Conservation (phyloP, 2,329 filamentous ascomycete species). For the Trichoderma breve region DNA sequence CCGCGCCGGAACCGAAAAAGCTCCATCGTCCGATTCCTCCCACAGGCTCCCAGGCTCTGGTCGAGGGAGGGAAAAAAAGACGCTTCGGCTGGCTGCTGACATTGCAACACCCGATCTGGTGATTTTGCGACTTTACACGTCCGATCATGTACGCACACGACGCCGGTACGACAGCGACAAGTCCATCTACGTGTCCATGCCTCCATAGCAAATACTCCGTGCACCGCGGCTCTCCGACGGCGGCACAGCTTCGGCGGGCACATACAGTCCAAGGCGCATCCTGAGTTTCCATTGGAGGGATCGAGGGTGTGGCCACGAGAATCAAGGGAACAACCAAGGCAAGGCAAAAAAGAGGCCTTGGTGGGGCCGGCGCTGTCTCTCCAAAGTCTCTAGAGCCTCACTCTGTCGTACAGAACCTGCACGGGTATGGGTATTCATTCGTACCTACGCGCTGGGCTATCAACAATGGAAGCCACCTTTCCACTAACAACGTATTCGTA, state of each 20-base stretch:
- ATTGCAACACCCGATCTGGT: slow-evolving; percentile 10
- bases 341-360: background rate
- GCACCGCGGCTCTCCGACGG: background rate
- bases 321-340: background rate
- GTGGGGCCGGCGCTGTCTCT: slow-evolving; percentile 8
- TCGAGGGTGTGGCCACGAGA: background rate
- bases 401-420: background rate
- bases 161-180: background rate
- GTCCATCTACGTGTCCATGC: background rate
- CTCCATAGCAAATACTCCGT: background rate
- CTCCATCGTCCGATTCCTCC: slow-evolving; percentile 11
- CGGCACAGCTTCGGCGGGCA: slow-evolving; percentile 10
- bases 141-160: slow-evolving; percentile 14
- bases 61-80: background rate
- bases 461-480: background rate
- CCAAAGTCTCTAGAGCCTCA: background rate
- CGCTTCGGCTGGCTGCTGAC: slow-evolving; percentile 7
- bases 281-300: background rate
- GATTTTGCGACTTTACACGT: slow-evolving; percentile 12
- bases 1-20: slow-evolving; percentile 15
- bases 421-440: background rate
- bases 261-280: background rate
- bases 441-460: background rate
- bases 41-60: background rate
- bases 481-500: background rate